Percentiles rank a stretch among this genome's conserved stretches.
Conservation (phyloP, 164 flowering plant species). For the grape (Vitis vinifera) region ASM3070453v1 NC_081821.1:1570501-1571000, state of each 20-base stretch:
- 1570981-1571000: constrained; percentile 78
- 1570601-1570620: constrained; percentile 56
- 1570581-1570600: constrained; percentile 88
- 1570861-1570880: too few species aligned
- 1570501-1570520: constrained; percentile 95
- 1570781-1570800: constrained; percentile 79
- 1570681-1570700: constrained; percentile 42
- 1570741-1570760: constrained; percentile 80
- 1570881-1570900: background rate
- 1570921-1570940: constrained; percentile 67
- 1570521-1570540: constrained; percentile 83
- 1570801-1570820: constrained; percentile 90
- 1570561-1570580: constrained; percentile 97
- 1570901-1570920: background rate
- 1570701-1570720: constrained; percentile 96
- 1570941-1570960: constrained; percentile 93
- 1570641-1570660: background rate
- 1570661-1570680: constrained; percentile 1
- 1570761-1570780: constrained; percentile 80
- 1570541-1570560: constrained; percentile 97
- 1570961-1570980: constrained; percentile 89
- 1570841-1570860: background rate
- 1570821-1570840: constrained; percentile 94
- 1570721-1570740: constrained; percentile 81
- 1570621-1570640: background rate